Percentiles rank a stretch among this genome's conserved stretches.
Evolutionary conservation across 2,329 filamentous ascomycete genomes (phyloP).

Genomic region (Leptographium flavum): DNA sequence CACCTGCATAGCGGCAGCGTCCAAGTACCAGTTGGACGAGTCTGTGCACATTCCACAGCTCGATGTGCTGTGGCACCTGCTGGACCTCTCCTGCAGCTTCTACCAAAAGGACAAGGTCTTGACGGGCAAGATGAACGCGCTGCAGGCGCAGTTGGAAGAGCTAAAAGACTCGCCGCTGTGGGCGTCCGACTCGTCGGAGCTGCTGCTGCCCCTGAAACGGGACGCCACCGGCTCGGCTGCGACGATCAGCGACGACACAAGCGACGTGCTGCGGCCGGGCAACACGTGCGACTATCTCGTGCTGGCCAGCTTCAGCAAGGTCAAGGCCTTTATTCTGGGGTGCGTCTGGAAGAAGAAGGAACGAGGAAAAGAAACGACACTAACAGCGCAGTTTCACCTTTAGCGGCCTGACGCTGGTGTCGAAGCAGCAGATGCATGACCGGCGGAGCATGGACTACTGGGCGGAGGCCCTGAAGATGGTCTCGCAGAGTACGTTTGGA

Average conservation of each 20-base stretch:
- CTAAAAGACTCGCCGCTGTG: constrained; percentile 30
- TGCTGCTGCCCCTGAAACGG: constrained; percentile 41
- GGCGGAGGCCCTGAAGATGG: constrained; percentile 22
- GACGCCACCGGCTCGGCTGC: constrained; percentile 27
- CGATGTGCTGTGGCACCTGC: constrained; percentile 47
- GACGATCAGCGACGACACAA: constrained; percentile 43
- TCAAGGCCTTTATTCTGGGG: constrained; percentile 41
- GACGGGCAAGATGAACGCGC: constrained; percentile 41
- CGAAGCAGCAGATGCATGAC: constrained; percentile 22
- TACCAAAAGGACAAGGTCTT: constrained; percentile 45
- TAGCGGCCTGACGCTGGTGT: constrained; percentile 32
- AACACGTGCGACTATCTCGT: constrained; percentile 39
- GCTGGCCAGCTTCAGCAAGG: constrained; percentile 45
- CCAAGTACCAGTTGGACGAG: constrained; percentile 54
- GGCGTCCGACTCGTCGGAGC: constrained; percentile 31
- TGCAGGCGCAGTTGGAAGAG: constrained; percentile 50
- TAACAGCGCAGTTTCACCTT: constrained; percentile 41
- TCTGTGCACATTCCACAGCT: constrained; percentile 52
- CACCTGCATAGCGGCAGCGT: constrained; percentile 57
- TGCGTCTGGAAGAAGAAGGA: too few relatives aligned
- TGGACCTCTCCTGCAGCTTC: constrained; percentile 58
- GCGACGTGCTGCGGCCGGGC: constrained; percentile 36
- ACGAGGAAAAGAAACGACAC: too few relatives aligned
- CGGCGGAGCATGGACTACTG: constrained; percentile 23
- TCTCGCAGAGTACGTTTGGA: constrained; percentile 19